Base-by-base conservation (phyloP, 345 rosid species). In the Salix exigua region DNA sequence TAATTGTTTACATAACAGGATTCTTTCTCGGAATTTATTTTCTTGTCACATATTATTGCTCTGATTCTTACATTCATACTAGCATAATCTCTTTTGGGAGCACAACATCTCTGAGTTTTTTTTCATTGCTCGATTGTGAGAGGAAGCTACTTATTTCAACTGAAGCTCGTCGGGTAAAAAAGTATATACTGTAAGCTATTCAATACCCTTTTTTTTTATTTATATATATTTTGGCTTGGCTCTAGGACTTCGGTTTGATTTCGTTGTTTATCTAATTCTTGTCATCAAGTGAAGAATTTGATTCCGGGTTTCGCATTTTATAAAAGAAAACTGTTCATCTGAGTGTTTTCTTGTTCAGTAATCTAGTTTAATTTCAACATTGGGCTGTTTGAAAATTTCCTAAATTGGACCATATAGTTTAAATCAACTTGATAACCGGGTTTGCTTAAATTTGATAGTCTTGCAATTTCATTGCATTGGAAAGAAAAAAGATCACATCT, bases 161-260 rank as follows among this genome's bases (percentile, higher is more conserved):
- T 40, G 61, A 6, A 50, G 53, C 44, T 50, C 72, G 26, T 37
- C 12, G 40, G 21, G 17, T 35, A 25, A 28, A 18, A 33, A 64
- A 40, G 30, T 12, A 38, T n/a, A n/a, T 19, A 60, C 65, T 50
- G 75, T 77, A 72, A 63, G 66, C 71, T 31, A 6, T n/a, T 76
- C 55, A 28, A 14, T 50, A 17, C 17, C 21, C 14, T 4, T 9
- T 10, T 5, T n/a, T n/a, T n/a, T n/a, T n/a, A n/a, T 25, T 72
- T 35, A 71, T n/a, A 4, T 64, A n/a, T n/a, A n/a, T 78, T 28
- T 72, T 8, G 28, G 40, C 12, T 60, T 73, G 44, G 3, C 44
- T 40, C 11, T 40, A 12, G 44, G 44, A 12, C 63, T 25, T 48
- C 28, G 26, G 44, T 42, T 44, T 14, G 37, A 17, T 23, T 33